Conservation (phyloP, 352 stramenopile genomes). For the Saprolegnia diclina region DNA sequence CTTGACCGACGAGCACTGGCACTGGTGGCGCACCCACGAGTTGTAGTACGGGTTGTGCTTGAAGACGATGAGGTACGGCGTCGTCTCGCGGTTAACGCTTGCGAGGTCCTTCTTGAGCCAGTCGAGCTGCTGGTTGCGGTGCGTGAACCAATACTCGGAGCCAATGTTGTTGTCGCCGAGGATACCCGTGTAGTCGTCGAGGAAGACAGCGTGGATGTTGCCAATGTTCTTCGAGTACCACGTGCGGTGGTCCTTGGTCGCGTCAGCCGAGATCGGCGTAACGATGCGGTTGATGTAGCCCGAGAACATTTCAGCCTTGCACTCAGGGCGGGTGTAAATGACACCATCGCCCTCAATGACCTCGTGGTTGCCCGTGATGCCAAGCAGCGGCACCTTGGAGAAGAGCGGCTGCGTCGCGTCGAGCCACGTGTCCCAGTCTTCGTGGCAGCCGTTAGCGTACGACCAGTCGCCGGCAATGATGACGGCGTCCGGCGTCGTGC, state of each 20-base stretch:
- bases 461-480: conserved; percentile 56
- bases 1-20: conserved; percentile 40
- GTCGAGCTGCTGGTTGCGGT: conserved; percentile 26
- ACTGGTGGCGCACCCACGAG: conserved; percentile 55
- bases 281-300: conserved; percentile 49
- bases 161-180: conserved; percentile 37
- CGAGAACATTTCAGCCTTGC: conserved; percentile 37
- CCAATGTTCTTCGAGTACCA: conserved; percentile 56
- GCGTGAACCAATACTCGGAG: conserved; percentile 37
- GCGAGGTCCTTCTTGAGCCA: conserved; percentile 10
- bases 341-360: conserved; percentile 42
- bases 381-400: conserved; percentile 39
- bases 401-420: conserved; percentile 44
- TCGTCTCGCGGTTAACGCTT: not conserved
- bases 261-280: conserved; percentile 42
- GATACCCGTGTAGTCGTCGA: conserved; percentile 62
- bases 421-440: conserved; percentile 67
- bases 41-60: conserved; percentile 51
- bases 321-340: not conserved
- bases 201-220: conserved; percentile 45
- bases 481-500: conserved; percentile 37
- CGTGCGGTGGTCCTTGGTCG: conserved; percentile 34
- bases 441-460: conserved; percentile 58
- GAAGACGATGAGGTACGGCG: conserved; percentile 18
- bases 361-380: conserved; percentile 66